Percentiles rank a stretch among this genome's conserved stretches.
Conservation (phyloP, 2,329 filamentous ascomycete genomes). For the Thermoascus crustaceus region DNA sequence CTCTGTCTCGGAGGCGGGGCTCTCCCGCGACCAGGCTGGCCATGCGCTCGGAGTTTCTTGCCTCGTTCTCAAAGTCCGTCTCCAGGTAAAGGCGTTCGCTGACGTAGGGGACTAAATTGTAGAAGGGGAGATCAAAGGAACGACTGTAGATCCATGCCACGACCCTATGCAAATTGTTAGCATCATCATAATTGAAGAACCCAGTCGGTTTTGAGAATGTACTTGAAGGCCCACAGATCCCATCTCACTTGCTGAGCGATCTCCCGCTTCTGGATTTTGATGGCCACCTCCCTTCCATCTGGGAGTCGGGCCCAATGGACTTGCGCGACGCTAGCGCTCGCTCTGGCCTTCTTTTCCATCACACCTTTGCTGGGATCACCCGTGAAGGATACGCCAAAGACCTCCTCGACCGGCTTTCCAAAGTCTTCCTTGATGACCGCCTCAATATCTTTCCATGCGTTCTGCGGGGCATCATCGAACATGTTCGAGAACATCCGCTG, state of each 20-base stretch:
- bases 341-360: slow-evolving; percentile 63
- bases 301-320: slow-evolving; percentile 86
- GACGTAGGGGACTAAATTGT: slow-evolving; percentile 85
- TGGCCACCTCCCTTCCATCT: slow-evolving; percentile 83
- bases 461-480: slow-evolving; percentile 97
- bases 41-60: slow-evolving; percentile 81
- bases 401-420: slow-evolving; percentile 73
- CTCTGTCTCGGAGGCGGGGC: slow-evolving; percentile 64
- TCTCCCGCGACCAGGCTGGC: slow-evolving; percentile 65
- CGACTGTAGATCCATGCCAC: slow-evolving; percentile 74
- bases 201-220: slow-evolving; percentile 21
- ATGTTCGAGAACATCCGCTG: slow-evolving; percentile 93
- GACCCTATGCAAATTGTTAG: slow-evolving; percentile 44
- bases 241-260: slow-evolving; percentile 84
- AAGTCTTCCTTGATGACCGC: slow-evolving; percentile 83
- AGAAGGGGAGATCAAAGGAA: slow-evolving; percentile 89
- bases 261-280: slow-evolving; percentile 95
- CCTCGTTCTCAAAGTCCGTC: slow-evolving; percentile 91
- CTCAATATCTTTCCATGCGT: slow-evolving; percentile 77
- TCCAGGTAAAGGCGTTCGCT: slow-evolving; percentile 85
- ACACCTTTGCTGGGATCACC: slow-evolving; percentile 56
- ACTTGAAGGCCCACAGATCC: slow-evolving; percentile 95
- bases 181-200: neutral
- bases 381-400: slow-evolving; percentile 80
- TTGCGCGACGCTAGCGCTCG: slow-evolving; percentile 85